These are phyloP conservation scores for Plasmodium vivax DNA, from an alignment of 169 alveolate genomes.

Conservation along the genomic window DNA sequence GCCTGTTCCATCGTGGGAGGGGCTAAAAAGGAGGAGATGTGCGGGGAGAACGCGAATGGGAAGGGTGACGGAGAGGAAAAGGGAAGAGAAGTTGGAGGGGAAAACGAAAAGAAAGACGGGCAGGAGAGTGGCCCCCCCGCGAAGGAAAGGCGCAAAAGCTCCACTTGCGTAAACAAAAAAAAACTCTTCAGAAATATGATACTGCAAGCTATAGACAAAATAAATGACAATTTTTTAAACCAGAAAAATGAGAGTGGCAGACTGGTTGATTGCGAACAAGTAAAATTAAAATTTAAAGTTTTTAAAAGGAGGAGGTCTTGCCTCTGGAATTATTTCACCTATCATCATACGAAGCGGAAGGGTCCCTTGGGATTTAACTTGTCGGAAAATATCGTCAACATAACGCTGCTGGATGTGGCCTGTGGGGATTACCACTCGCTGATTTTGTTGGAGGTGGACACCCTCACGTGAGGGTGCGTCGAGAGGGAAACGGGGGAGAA, in stretches of 20 bases:
- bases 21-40: background rate
- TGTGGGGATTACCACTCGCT: slow-evolving; percentile 70
- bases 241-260: background rate
- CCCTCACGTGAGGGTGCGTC: background rate
- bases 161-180: slow-evolving; percentile 30
- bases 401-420: slow-evolving; percentile 54
- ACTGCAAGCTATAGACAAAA: slow-evolving; percentile 42
- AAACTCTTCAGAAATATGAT: slow-evolving; percentile 19
- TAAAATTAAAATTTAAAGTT: slow-evolving; percentile 40
- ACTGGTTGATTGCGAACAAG: slow-evolving; percentile 7
- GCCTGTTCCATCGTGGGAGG: background rate
- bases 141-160: background rate
- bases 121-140: background rate
- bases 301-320: slow-evolving; percentile 70
- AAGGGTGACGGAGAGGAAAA: background rate
- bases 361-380: background rate
- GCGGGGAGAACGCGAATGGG: background rate
- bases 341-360: slow-evolving; percentile 23
- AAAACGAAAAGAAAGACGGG: background rate
- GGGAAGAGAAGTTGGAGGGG: background rate
- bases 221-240: slow-evolving; percentile 19
- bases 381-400: slow-evolving; percentile 41
- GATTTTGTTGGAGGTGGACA: slow-evolving; percentile 40
- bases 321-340: slow-evolving; percentile 70
- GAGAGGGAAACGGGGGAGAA: background rate